Evolutionary conservation across 306 rosid genomes (phyloP).

Genomic region (Benincasa hispida): DNA sequence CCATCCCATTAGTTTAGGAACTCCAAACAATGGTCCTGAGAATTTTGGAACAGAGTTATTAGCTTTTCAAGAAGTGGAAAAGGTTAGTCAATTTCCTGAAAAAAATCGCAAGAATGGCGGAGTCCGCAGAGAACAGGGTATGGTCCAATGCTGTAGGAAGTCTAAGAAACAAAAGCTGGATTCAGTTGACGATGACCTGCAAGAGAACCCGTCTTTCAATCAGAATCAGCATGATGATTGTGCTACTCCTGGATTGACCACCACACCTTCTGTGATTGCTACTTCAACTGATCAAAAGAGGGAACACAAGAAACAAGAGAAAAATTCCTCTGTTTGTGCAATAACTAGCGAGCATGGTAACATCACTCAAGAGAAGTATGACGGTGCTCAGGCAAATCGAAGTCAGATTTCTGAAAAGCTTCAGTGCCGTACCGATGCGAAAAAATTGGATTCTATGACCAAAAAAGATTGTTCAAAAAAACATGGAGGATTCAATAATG

Average conservation of each 20-base stretch:
- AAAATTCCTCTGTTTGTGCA: background rate
- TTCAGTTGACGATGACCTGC: constrained; percentile 12
- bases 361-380: background rate
- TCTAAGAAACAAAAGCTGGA: constrained; percentile 30
- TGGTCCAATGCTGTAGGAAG: constrained; percentile 10
- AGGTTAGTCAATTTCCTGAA: constrained; percentile 1
- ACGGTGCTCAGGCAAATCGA: background rate
- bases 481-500: constrained; percentile 27
- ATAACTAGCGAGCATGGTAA: background rate
- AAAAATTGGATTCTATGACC: constrained; percentile 12
- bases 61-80: background rate
- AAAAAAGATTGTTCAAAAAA: constrained; percentile 25
- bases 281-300: background rate
- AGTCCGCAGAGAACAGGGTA: background rate
- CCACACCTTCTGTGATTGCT: constrained; percentile 15
- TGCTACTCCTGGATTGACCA: constrained; percentile 13
- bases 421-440: background rate
- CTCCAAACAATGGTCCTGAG: constrained; percentile 9
- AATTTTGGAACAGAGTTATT: background rate
- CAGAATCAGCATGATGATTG: constrained; percentile 19
- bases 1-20: constrained; percentile 22
- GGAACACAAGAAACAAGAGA: background rate
- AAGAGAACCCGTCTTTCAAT: constrained; percentile 15
- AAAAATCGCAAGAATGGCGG: constrained; percentile 11
- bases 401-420: background rate